Base-by-base conservation (phyloP, 2,329 filamentous ascomycete species). In the Xylaria sp. region DNA sequence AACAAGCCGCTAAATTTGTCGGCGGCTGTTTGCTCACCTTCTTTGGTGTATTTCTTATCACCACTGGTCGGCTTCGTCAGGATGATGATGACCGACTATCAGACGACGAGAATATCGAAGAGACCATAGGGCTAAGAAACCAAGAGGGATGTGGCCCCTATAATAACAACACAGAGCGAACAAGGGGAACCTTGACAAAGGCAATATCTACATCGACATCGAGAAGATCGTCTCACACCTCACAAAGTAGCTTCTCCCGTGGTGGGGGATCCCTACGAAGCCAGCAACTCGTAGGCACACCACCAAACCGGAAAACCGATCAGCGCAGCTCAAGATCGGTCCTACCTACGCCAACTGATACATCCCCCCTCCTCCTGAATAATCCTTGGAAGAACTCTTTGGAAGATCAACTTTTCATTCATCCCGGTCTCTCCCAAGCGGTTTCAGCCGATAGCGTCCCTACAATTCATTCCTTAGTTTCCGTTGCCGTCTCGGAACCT, bases 41-140 rank as follows among this genome's bases (percentile, higher is more conserved):
- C 79, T 90, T 95, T 68, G 96, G 96, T 9, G 96, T 99, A n/a
- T 98, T 96, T 81, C 87, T 98, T 73, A 98, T 99, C 76, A 98
- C 96, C 1, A 97, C 92, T 75, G 94, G 93, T 62, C 87, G 94
- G 73, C 83, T 87, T 59, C 82, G 80, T 14, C 81, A 84, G 11
- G 86, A 86, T 19, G 83, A 87, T n/a, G 85, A 88, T 2, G 85
- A 89, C 3, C 88, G 90, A 7, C 73, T 88, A 17, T 86, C 82
- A 3, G 87, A 89, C 50, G 81, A 81, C 32, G 87, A 89, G 53
- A 87, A 88, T 42, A 83, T 88, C 17, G 88, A 91, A 71, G 90
- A 90, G 73, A 89, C 86, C 12, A 90, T 91, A 59, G 85, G 87
- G 45, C 84, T 90, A 21, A 75, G 85, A 84, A 71, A 81, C 76